Evolutionary conservation across 139 green algal species (phyloP).

Genomic region (Ettlia oleoabundans): DNA sequence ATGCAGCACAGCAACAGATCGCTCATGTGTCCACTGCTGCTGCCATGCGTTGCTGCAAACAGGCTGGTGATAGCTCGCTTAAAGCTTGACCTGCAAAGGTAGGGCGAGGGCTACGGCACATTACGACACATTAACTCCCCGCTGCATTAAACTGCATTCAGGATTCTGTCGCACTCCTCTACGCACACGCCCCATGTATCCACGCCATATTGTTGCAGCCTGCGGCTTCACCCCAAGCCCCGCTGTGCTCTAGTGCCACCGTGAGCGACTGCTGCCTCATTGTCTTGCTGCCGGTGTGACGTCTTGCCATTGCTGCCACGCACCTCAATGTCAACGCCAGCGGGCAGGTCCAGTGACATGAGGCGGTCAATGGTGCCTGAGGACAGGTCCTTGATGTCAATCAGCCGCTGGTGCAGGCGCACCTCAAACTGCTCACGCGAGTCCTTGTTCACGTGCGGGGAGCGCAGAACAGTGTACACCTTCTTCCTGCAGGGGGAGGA

Average conservation of each 20-base stretch:
- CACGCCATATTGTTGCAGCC: background rate
- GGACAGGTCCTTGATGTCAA: constrained; percentile 79
- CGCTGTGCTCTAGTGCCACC: background rate
- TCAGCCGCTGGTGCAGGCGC: constrained; percentile 69
- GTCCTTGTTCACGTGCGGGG: constrained; percentile 92
- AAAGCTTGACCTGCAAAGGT: constrained; percentile 36
- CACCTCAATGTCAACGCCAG: constrained; percentile 64
- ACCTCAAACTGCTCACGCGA: constrained; percentile 89
- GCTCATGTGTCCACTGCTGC: background rate
- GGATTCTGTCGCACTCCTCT: no score
- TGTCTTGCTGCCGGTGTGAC: no score
- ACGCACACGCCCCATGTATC: background rate
- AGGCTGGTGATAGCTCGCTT: no score
- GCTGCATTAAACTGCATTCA: no score
- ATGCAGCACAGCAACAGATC: no score
- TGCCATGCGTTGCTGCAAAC: background rate
- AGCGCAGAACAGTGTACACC: constrained; percentile 78
- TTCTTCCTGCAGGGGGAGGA: no score
- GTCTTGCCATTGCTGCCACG: background rate
- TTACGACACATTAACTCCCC: background rate
- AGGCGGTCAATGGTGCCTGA: constrained; percentile 81
- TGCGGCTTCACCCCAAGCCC: background rate
- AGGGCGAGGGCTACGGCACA: no score
- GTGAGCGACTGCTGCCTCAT: no score
- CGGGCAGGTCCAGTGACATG: constrained; percentile 85